These are phyloP conservation scores for Tuber aestivum DNA, from an alignment of 495 filamentous ascomycete genomes.

Conservation along the genomic window DNA sequence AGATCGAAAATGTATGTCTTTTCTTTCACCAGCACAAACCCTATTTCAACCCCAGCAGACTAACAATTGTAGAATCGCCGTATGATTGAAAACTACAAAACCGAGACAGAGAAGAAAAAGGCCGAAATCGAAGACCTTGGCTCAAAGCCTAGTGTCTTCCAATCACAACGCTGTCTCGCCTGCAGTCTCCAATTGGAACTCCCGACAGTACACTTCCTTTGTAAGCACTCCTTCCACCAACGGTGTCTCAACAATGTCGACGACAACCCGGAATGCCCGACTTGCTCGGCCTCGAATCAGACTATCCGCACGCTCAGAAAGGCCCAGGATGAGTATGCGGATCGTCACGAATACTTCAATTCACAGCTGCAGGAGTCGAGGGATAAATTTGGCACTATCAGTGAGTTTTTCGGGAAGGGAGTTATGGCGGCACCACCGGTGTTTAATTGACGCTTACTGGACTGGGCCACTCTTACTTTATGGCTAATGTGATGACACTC, in stretches of 20 bases:
- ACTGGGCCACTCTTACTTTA: not conserved
- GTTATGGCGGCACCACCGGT: conserved; percentile 59
- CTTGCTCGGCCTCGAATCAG: conserved; percentile 73
- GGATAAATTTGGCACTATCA: conserved; percentile 80
- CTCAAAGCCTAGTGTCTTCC: conserved; percentile 79
- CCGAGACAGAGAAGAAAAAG: conserved; percentile 73
- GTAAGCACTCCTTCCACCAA: conserved; percentile 93
- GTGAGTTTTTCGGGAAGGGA: conserved; percentile 90
- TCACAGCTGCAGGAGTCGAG: conserved; percentile 70
- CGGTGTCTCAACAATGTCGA: conserved; percentile 52
- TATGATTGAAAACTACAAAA: conserved; percentile 75
- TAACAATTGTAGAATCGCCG: conserved; percentile 61
- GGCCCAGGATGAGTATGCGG: conserved; percentile 79
- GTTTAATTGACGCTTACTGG: not conserved
- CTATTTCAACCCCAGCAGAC: conserved; percentile 7
- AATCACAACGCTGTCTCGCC: conserved; percentile 74
- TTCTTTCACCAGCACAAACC: not conserved
- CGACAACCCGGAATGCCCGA: conserved; percentile 70
- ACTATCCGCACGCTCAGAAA: conserved; percentile 61
- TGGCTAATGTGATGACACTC: not conserved
- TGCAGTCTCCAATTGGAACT: conserved; percentile 72
- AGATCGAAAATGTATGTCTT: conserved; percentile 61
- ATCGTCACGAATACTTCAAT: conserved; percentile 83
- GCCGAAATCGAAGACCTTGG: conserved; percentile 69
- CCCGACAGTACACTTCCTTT: conserved; percentile 89